Evolutionary conservation across 1,139 yeast genomes (phyloP).

Genomic region (Saccharomyces pastorianus): DNA sequence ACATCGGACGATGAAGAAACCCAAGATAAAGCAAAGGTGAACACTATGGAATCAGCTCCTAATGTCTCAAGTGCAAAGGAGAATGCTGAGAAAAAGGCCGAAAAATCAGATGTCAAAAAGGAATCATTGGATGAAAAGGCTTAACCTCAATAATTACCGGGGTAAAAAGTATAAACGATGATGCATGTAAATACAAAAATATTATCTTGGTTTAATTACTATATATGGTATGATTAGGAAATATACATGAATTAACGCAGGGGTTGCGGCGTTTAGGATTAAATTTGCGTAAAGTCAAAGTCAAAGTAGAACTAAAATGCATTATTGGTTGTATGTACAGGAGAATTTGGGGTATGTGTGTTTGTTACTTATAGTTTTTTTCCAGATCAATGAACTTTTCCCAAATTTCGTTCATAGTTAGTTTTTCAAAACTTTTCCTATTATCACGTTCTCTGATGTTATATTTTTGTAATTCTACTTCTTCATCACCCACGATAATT

Average conservation of each 20-base stretch:
- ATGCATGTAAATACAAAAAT: constrained; percentile 4
- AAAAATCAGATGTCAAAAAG: neutral
- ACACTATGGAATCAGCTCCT: neutral
- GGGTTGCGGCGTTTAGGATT: no score
- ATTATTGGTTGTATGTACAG: no score
- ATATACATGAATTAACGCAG: constrained; percentile 8
- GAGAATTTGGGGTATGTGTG: no score
- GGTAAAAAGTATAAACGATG: neutral
- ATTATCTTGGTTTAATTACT: neutral
- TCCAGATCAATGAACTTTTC: constrained; percentile 46
- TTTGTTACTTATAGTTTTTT: constrained; percentile 33
- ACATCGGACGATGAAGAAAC: constrained; percentile 38
- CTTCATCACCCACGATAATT: constrained; percentile 81
- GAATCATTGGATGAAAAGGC: neutral
- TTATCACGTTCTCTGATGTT: constrained; percentile 61
- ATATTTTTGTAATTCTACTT: constrained; percentile 50
- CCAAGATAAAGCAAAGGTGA: constrained; percentile 1
- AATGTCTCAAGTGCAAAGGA: neutral
- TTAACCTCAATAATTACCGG: neutral
- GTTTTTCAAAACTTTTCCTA: constrained; percentile 38
- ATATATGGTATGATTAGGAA: constrained; percentile 1
- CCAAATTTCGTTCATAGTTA: constrained; percentile 43
- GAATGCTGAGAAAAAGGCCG: neutral
- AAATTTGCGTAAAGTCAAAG: no score
- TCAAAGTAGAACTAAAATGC: no score